These are phyloP conservation scores for Pichia deserticola DNA, from an alignment of 805 yeast genomes.

Conservation along the genomic window DNA sequence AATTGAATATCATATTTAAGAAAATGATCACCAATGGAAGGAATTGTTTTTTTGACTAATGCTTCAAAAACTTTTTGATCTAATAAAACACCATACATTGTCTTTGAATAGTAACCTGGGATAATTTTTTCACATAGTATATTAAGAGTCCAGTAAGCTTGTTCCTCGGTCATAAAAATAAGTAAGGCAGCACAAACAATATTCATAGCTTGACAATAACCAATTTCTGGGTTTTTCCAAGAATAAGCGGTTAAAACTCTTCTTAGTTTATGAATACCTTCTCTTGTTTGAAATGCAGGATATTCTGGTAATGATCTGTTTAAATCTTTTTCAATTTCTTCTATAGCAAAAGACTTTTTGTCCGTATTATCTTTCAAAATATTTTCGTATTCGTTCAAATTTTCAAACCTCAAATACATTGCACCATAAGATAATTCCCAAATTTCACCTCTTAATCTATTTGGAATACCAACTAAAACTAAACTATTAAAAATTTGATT, in stretches of 20 bases:
- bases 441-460: constrained; percentile 85
- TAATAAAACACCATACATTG: constrained; percentile 93
- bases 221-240: constrained; percentile 95
- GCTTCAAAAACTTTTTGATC: constrained; percentile 94
- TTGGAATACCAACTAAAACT: constrained; percentile 89
- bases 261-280: constrained; percentile 79
- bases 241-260: constrained; percentile 90
- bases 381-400: constrained; percentile 50
- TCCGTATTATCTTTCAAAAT: constrained; percentile 56
- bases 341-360: constrained; percentile 74
- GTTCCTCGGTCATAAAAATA: constrained; percentile 90
- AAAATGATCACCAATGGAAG: constrained; percentile 79
- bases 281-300: constrained; percentile 80
- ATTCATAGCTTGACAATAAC: constrained; percentile 99
- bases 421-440: constrained; percentile 95
- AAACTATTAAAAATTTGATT: constrained; percentile 76
- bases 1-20: constrained; percentile 76
- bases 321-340: constrained; percentile 93
- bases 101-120: constrained; percentile 93
- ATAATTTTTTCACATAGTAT: constrained; percentile 75
- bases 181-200: constrained; percentile 76
- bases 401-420: constrained; percentile 60
- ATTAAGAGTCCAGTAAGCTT: constrained; percentile 89
- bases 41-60: constrained; percentile 83
- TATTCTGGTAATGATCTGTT: constrained; percentile 94